Evolutionary conservation across 805 yeast genomes (phyloP).

Genomic region (Wickerhamiella parazyma): DNA sequence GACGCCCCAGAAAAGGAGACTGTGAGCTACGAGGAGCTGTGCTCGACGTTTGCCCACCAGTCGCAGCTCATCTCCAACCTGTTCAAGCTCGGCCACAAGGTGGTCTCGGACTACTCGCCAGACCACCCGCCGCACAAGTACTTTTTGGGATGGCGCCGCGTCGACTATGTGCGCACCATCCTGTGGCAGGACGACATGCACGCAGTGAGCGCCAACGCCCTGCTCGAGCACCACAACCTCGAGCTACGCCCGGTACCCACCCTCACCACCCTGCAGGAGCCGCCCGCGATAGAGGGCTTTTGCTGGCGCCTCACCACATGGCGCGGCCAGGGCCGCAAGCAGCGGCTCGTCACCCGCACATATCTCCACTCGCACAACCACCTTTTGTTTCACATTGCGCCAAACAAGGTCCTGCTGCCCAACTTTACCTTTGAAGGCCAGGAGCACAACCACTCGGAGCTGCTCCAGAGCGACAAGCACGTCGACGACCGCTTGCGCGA

Average conservation of each 20-base stretch:
- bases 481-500: not conserved
- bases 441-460: conserved; percentile 12
- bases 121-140: not conserved
- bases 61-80: conserved; percentile 8
- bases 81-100: conserved; percentile 10
- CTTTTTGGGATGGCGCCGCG: conserved; percentile 35
- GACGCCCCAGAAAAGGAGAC: not conserved
- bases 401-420: conserved; percentile 47
- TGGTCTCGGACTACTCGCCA: not conserved
- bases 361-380: conserved; percentile 55
- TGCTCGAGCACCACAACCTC: conserved; percentile 36
- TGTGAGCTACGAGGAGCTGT: conserved; percentile 12
- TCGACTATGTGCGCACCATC: conserved; percentile 66
- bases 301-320: conserved; percentile 42
- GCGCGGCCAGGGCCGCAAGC: conserved; percentile 29
- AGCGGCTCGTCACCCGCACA: conserved; percentile 37
- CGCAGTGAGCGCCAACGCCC: conserved; percentile 33
- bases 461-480: not conserved
- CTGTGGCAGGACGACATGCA: conserved; percentile 33
- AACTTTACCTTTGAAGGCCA: conserved; percentile 21
- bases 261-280: conserved; percentile 34
- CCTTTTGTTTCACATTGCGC: conserved; percentile 43
- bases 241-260: conserved; percentile 38
- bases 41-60: conserved; percentile 10
- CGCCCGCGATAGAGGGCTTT: conserved; percentile 73